Evolutionary conservation across 202 grass and related monocot species (phyloP), one percentile per base, ranked within the genome.

Genomic region (Schoenoplectus tabernaemontani): DNA sequence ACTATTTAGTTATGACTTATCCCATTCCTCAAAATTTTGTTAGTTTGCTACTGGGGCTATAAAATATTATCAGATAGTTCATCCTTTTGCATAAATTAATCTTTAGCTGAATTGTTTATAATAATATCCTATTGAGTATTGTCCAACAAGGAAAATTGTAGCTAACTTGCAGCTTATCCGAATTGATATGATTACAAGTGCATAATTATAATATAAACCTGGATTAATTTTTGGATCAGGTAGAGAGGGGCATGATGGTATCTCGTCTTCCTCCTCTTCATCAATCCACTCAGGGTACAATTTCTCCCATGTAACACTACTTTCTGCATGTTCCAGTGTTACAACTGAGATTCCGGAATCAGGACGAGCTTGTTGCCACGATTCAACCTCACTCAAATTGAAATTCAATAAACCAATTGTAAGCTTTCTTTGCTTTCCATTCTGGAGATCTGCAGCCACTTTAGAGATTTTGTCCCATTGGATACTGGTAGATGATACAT

Each of bases 221-320:
- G 24, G 9, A 28, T 57, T 20, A 22, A 61, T 33, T 11, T 89
- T 71, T 0, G 86, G 90, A n/a, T 87, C 83, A 5, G 90, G 87
- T n/a, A 97, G 78, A 44, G 86, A 85, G 0, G 93, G 93, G 77
- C 93, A 97, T 36, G 51, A 26, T 3, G 87, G 87, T 24, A 86
- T 85, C 5, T 50, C 38, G 3, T 30, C 37, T 47, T 85, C 68
- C 61, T 85, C 67, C 57, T 88, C 83, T 74, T 97, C 93, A 54
- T 96, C 82, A 59, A 96, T 90, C 93, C 90, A 96, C 64, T 59
- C 64, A 17, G 93, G 93, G 60, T 97, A 97, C 1, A 97, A 81
- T 13, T 72, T n/a, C 26, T 77, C n/a, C 93, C 93, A 97, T 22
- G 93, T 93, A 72, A 97, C 44, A 42, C 22, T 60, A 8, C 76